A percentile compares a stretch with the other conserved stretches of the same genome.
Evolutionary conservation across 108 stramenopile species (phyloP).

Genomic region (Aurantiochytrium sp.): DNA sequence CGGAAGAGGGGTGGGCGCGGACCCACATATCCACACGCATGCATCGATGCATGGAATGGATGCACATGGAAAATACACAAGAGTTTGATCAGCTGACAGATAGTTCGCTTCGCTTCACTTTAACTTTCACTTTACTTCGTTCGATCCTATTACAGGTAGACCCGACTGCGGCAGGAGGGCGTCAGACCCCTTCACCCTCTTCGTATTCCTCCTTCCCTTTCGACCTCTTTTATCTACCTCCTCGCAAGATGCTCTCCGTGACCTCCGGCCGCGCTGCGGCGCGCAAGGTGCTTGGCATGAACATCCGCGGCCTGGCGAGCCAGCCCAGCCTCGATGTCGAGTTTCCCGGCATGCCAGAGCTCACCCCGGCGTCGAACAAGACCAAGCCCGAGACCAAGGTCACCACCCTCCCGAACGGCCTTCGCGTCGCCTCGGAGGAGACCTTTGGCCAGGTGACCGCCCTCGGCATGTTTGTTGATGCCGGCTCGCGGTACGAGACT

Average conservation of each 20-base stretch:
- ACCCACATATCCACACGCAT: too few relatives aligned
- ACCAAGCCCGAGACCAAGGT: constrained; percentile 54
- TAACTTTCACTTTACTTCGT: background rate
- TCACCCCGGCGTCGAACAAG: background rate
- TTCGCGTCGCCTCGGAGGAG: constrained; percentile 76
- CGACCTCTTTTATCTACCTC: background rate
- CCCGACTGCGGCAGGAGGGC: too few relatives aligned
- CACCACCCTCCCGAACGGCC: constrained; percentile 69
- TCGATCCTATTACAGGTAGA: background rate
- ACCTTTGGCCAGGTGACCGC: constrained; percentile 67
- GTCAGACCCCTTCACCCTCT: too few relatives aligned
- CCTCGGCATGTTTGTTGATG: constrained; percentile 62
- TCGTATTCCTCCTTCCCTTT: background rate
- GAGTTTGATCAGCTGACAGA: too few relatives aligned
- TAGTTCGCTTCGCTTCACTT: background rate
- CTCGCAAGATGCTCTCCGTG: background rate
- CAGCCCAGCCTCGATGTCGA: background rate
- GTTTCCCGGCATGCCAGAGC: constrained; percentile 19
- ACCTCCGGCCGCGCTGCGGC: background rate
- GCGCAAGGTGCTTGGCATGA: background rate
- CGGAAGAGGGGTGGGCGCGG: too few relatives aligned
- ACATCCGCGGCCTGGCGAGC: background rate
- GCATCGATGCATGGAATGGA: too few relatives aligned
- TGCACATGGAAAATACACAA: too few relatives aligned
- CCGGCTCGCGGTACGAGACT: constrained; percentile 69